Evolutionary conservation across 2,329 filamentous ascomycete genomes (phyloP).

Genomic region (Aphanocladium album): DNA sequence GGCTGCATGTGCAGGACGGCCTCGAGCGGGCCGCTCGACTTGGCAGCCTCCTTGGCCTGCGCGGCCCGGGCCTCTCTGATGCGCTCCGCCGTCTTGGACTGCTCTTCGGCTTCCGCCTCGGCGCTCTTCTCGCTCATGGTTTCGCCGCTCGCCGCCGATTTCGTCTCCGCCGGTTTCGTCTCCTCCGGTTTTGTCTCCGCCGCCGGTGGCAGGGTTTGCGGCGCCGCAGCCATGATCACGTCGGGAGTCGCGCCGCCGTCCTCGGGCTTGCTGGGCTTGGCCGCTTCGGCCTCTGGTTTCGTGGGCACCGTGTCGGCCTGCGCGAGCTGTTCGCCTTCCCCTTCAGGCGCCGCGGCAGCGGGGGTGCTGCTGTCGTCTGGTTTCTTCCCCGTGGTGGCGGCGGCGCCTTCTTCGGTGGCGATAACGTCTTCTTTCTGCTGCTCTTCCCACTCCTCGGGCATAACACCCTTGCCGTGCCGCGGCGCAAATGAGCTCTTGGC

Average conservation of each 20-base stretch:
- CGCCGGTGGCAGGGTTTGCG: neutral
- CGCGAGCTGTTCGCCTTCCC: constrained; percentile 13
- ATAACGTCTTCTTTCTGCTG: constrained; percentile 22
- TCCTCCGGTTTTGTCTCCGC: too few species aligned
- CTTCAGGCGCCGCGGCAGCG: neutral
- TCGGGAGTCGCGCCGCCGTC: neutral
- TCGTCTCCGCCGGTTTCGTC: too few species aligned
- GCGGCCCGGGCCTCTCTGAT: constrained; percentile 22
- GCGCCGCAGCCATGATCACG: constrained; percentile 3
- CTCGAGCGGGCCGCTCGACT: constrained; percentile 45
- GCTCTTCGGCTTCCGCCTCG: neutral
- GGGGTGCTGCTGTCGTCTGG: neutral
- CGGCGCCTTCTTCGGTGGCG: neutral
- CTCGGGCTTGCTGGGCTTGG: neutral
- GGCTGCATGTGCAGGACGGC: constrained; percentile 44
- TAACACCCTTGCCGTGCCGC: constrained; percentile 57
- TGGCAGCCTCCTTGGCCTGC: constrained; percentile 31
- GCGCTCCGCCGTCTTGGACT: neutral
- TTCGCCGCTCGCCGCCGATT: neutral
- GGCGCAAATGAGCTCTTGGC: constrained; percentile 43
- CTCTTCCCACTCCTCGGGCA: constrained; percentile 38
- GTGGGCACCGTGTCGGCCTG: neutral
- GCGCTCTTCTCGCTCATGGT: neutral
- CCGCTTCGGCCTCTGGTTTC: neutral
- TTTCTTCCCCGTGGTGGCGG: neutral